Evolutionary conservation across 768 basidiomycete species (phyloP), one percentile per base, ranked within the genome.

Genomic region (Suillus clintonianus): DNA sequence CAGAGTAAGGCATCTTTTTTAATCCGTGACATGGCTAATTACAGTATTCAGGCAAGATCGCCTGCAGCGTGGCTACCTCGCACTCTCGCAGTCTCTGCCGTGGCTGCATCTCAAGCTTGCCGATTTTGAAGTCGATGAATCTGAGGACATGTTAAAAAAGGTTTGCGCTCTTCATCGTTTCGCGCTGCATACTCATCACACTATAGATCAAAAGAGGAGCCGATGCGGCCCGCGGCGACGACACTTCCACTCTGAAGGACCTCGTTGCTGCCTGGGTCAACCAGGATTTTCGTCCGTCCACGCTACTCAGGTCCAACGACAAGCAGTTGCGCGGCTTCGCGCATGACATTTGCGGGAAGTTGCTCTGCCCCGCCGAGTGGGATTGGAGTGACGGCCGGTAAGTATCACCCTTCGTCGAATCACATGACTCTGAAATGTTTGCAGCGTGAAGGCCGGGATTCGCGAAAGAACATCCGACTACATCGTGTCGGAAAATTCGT

Each of bases 401-500:
- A 27, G 51, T 22, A 9, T 13, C 51, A 56, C 22, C 8, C 15
- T 3, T 3, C 17, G 15, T 37, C 10, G 9, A 11, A 9, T 56
- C 8, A 19, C 10, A 8, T 4, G 32, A 32, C 37, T 5, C 32
- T 56, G 19, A 27, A 2, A 1, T 1, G 2, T 34, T 8, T 1
- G 17, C 6, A 56, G 55, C 1, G 39, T 39, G 15, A 56, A 56
- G 32, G 32, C 48, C 9, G 53, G 37, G 24, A 65, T 69, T 47
- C 62, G 60, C 14, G 36, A 60, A 36, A 55, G 60, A n/a, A 19
- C 65, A 56, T 54, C 60, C 4, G 62, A 64, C 17, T 67, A 45
- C 56, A 24, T 47, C 22, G 57, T 65, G 4, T 67, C 64, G 14
- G 64, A 64, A n/a, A 43, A 62, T 37, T 62, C 42, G 4, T 68